A percentile compares a stretch with the other conserved stretches of the same genome.
Evolutionary conservation across 1,284 basidiomycete species (phyloP).

Genomic region (Dichomitus squalens): DNA sequence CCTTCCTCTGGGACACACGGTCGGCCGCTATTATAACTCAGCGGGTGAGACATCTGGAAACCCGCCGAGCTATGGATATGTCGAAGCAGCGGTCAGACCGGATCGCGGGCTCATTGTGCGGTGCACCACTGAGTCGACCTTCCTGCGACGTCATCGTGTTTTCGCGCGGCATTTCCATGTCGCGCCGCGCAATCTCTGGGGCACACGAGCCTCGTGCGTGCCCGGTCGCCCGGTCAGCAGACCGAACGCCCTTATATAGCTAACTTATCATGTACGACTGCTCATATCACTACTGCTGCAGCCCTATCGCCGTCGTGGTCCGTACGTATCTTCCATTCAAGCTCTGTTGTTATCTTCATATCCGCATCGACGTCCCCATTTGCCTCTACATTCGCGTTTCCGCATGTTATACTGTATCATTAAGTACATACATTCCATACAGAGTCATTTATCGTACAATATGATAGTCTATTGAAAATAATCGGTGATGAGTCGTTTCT

Average conservation of each 20-base stretch:
- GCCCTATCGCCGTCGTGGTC: constrained; percentile 14
- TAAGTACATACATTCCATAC: constrained; percentile 20
- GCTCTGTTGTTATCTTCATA: neutral
- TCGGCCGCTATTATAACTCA: constrained; percentile 7
- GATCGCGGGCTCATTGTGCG: constrained; percentile 1
- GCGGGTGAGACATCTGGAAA: constrained; percentile 4
- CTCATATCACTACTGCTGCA: constrained; percentile 13
- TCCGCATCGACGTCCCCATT: constrained; percentile 1
- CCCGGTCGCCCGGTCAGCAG: constrained; percentile 18
- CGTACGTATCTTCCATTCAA: neutral
- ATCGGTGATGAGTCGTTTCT: constrained; percentile 3
- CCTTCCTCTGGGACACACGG: constrained; percentile 4
- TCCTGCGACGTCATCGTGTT: constrained; percentile 18
- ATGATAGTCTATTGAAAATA: constrained; percentile 20
- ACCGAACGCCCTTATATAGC: constrained; percentile 10
- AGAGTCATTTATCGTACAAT: constrained; percentile 17
- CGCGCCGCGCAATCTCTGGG: constrained; percentile 8
- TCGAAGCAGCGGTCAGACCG: constrained; percentile 15
- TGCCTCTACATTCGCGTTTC: constrained; percentile 9
- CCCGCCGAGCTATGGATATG: neutral
- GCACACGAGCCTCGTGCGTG: constrained; percentile 3
- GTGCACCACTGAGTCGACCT: constrained; percentile 9
- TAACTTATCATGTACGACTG: constrained; percentile 19
- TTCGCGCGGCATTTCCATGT: constrained; percentile 13
- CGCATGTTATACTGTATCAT: constrained; percentile 24